A percentile compares a stretch with the other conserved stretches of the same genome.
phyloP scores from a whole-genome alignment of 148 eudicot genomes.

The Polygonum aviculare region DNA sequence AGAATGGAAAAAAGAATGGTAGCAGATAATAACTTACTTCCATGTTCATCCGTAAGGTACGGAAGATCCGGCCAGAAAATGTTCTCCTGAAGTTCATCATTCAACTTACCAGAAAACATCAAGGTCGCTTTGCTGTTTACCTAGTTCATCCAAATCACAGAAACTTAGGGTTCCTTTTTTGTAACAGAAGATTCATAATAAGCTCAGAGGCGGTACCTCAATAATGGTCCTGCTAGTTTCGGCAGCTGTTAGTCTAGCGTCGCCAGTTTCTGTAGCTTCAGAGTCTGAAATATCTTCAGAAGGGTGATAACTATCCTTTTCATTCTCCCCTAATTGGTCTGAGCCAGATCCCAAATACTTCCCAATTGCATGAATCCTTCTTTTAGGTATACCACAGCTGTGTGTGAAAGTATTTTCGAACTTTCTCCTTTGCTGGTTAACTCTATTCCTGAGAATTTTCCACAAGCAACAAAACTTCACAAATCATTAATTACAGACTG shows the following conservation, averaged over 20 bases:
- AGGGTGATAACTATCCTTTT: constrained; percentile 70
- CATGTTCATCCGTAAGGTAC: constrained; percentile 84
- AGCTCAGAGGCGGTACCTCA: constrained; percentile 44
- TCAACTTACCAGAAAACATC: constrained; percentile 64
- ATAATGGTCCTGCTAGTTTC: constrained; percentile 80
- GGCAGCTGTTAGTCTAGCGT: constrained; percentile 59
- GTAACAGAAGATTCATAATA: background rate
- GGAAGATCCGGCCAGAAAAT: constrained; percentile 96
- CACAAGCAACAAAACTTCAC: constrained; percentile 7
- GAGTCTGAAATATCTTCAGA: constrained; percentile 71
- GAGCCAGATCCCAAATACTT: constrained; percentile 41
- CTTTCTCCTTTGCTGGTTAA: constrained; percentile 28
- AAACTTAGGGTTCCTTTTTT: background rate
- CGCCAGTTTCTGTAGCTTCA: constrained; percentile 35
- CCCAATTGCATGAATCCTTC: constrained; percentile 53
- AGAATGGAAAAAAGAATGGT: background rate
- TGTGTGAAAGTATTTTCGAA: constrained; percentile 23
- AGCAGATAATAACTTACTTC: constrained; percentile 58
- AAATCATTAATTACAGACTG: background rate
- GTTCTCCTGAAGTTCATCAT: constrained; percentile 69
- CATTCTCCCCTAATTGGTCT: constrained; percentile 51
- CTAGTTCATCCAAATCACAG: constrained; percentile 21
- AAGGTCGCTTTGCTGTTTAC: constrained; percentile 79
- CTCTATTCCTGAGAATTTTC: constrained; percentile 40
- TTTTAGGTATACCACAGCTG: constrained; percentile 25